Base-by-base conservation (phyloP, 2,329 filamentous ascomycete species). In the Huntiella moniliformis region DNA sequence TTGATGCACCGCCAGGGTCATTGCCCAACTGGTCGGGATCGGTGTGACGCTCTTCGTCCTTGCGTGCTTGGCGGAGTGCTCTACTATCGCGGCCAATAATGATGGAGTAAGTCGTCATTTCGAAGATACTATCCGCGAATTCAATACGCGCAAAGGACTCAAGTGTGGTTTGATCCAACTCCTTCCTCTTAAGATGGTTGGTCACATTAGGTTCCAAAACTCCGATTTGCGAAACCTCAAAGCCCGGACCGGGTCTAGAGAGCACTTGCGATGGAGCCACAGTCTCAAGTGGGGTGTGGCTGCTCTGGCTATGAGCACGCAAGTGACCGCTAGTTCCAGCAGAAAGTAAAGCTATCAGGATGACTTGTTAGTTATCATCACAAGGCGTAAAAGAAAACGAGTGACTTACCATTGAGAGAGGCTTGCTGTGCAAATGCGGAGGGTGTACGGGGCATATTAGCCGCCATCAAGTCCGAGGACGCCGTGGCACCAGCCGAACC, bases 111-210 rank as follows among this genome's bases (percentile, higher is more conserved):
- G 79, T 84, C 44, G 77, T 83, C 75, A 87, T 81, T 60, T 82
- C 81, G 58, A 82, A 86, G 47, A 77, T 71, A 56, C 80, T 79
- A 63, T 87, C 82, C 53, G 72, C 69, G 56, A 87, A 86, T 54
- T 77, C 73, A 50, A 87, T 65, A 44, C 67, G 64, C 38, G 71
- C 71, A 56, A 73, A 75, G 3, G 70, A 73, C 54, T 74, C 68
- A 41, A 60, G 62, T 28, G 36, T 8, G 16, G 11, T 32, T 35
- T 34, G 11, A 11, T 39, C 22, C 28, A 10, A 10, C 22, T 33
- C 5, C 12, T 34, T 15, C 8, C 12, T n/a, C 6, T n/a, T n/a
- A n/a, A 4, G 40, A 32, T 32, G 31, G 38, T 18, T 32, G 33
- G 4, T 18, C 13, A 13, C 31, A 31, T 33, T 42, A 11, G 4